Evolutionary conservation across 2,329 filamentous ascomycete genomes (phyloP), one percentile per base, ranked within the genome.

Genomic region (Pseudogymnoascus sp.): DNA sequence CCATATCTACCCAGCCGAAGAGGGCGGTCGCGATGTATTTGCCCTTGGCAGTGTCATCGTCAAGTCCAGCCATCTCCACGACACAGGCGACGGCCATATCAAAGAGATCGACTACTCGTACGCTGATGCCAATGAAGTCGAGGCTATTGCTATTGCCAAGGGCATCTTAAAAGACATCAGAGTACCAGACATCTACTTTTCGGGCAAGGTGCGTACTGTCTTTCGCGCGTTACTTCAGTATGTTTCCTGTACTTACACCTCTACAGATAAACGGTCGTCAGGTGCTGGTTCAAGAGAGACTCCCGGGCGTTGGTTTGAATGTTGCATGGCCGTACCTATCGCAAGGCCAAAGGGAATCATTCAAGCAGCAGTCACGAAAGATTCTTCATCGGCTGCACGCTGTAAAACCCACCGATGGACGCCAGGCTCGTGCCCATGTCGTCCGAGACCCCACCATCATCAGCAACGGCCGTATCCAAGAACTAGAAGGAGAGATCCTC

Each of bases 11-110:
- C 66, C 68, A 6, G 70, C 65, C 31, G 67, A 71, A 6, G 71
- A 74, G 5, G 72, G 71, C 9, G 74, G 71, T 2, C 73, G 76
- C 7, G 75, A 78, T 61, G 74, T 79, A 0, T 78, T 79, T 66
- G 75, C 74, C 9, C 66, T 77, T 29, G 75, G 76, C 1, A 74
- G 70, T 38, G 69, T 78, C 15, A 77, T 77, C 39, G 62, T 77
- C 63, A 77, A 77, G 64, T 76, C 75, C 5, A 70, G 70, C 31
- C 73, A 76, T 65, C 69, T 74, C 10, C 70, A 75, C 41, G 35
- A 62, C 4, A 27, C 21, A 9, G 44, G 59, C 21, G 21, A 60
- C 17, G 51, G 55, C 59, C 51, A 51, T 61, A 2, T 61, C 58
- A 41, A 59, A 63, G 62, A 69, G 38, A 66, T 66, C 5, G 73